Base-by-base conservation (phyloP, 2,329 filamentous ascomycete genomes). In the Zalaria sp. region DNA sequence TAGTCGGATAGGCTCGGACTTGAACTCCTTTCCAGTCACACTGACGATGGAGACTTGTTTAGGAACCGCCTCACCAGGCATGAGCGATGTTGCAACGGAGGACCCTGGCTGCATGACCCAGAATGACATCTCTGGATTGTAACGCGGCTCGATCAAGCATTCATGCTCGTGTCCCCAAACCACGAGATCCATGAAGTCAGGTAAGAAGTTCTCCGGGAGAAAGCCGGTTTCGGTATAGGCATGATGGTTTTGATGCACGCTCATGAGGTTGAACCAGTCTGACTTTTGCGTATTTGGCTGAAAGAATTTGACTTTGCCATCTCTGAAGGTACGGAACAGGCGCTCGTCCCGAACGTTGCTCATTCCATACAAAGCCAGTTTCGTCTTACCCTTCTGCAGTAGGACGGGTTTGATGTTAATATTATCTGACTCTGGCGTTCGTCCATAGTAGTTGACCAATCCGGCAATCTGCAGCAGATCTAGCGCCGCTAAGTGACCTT, bases 111-210 rank as follows among this genome's bases (percentile, higher is more conserved):
- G 91, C 77, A 98, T 95, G 48, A 98, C 89, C 51, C 91, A 79
- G 52, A 98, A 98, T 0, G 81, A 82, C 38, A 81, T 94, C 54
- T 94, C 86, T 0, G 83, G 76, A 52, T 96, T 98, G 37, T 78
- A 69, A 1, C 69, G 67, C 0, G 91, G 91, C 36, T 94, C 79
- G 48, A 98, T 93, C 5, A 89, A 60, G 56, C 91, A 98, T 59
- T 98, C 89, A 56, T 98, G 91, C 61, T 98, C 91, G 54, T 98
- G 91, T 3, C 91, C 91, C 91, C 91, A 98, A 39, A 98, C 74
- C 0, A 98, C 77, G 4, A 98, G 70, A 55, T 98, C 83, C 48
- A 98, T 67, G 65, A 93, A 96, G 11, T 86, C 79, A 0, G 91
- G 93, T 0, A 98, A 68, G 53, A 95, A 91, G 52, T 82, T 86